These are phyloP conservation scores for Pichia insulana DNA, from an alignment of 805 yeast genomes.

Conservation along the genomic window DNA sequence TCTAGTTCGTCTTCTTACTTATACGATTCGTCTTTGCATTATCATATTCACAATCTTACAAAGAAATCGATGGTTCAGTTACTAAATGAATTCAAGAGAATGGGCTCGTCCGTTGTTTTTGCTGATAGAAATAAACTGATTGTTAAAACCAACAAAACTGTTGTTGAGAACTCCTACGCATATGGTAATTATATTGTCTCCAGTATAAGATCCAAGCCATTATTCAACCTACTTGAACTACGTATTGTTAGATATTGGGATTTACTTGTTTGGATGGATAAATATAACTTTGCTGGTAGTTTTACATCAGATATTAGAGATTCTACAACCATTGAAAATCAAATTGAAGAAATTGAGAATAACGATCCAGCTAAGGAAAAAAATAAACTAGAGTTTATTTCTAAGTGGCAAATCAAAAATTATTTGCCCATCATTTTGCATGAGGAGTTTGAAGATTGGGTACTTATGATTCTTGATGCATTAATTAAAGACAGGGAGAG, in stretches of 20 bases:
- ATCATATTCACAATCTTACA: slow-evolving; percentile 81
- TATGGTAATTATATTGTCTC: slow-evolving; percentile 78
- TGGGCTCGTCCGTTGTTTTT: slow-evolving; percentile 73
- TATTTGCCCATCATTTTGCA: slow-evolving; percentile 70
- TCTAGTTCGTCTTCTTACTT: slow-evolving; percentile 63
- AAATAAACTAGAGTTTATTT: slow-evolving; percentile 40
- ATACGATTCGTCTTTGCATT: slow-evolving; percentile 71
- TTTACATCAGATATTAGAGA: slow-evolving; percentile 38
- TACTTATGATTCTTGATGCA: slow-evolving; percentile 63
- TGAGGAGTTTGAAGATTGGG: slow-evolving; percentile 84
- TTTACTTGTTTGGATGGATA: slow-evolving; percentile 90
- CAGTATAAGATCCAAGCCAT: slow-evolving; percentile 68
- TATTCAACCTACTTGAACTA: slow-evolving; percentile 77
- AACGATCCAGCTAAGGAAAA: slow-evolving; percentile 20
- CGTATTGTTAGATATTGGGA: slow-evolving; percentile 81
- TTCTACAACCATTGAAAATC: slow-evolving; percentile 12
- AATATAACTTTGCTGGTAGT: slow-evolving; percentile 76
- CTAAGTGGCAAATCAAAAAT: slow-evolving; percentile 71
- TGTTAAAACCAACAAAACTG: slow-evolving; percentile 61
- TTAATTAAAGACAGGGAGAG: slow-evolving; percentile 47
- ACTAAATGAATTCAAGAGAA: slow-evolving; percentile 63
- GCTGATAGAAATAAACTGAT: slow-evolving; percentile 73
- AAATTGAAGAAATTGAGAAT: not conserved
- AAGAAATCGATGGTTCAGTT: slow-evolving; percentile 75
- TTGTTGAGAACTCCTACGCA: slow-evolving; percentile 84